Evolutionary conservation across 495 filamentous ascomycete genomes (phyloP).

Genomic region (Parathielavia appendiculata): DNA sequence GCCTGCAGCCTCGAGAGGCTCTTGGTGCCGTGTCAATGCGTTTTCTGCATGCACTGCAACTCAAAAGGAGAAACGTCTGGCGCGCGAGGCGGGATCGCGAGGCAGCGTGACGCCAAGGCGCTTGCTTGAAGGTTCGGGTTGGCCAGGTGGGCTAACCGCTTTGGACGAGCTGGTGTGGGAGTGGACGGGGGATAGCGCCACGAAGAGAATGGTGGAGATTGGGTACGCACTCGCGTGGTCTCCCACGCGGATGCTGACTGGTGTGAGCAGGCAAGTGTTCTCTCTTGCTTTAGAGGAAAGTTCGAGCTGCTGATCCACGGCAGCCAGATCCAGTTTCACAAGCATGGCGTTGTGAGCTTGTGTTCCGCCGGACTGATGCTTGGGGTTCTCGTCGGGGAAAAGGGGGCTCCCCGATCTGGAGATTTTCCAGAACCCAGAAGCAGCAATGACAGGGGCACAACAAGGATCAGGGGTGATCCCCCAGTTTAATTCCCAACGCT

Average conservation of each 20-base stretch:
- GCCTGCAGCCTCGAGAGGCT: slow-evolving; percentile 7
- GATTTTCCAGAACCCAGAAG: background rate
- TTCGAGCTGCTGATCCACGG: background rate
- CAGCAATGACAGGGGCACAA: background rate
- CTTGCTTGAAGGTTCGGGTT: slow-evolving; percentile 8
- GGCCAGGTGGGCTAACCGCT: slow-evolving; percentile 15
- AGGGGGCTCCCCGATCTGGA: background rate
- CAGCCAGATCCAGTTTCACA: background rate
- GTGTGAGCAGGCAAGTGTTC: background rate
- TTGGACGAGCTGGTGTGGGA: slow-evolving; percentile 14
- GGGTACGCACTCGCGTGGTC: background rate
- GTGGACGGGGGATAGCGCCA: slow-evolving; percentile 9
- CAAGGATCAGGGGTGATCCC: slow-evolving; percentile 2
- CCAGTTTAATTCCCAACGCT: background rate
- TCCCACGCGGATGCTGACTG: background rate
- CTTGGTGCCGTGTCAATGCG: slow-evolving; percentile 2
- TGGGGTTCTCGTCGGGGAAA: background rate
- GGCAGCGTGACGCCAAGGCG: slow-evolving; percentile 9
- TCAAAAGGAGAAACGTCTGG: slow-evolving; percentile 1
- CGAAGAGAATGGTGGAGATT: slow-evolving; percentile 11
- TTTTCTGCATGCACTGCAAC: slow-evolving; percentile 8
- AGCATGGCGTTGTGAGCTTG: background rate
- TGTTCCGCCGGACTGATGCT: background rate
- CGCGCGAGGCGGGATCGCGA: slow-evolving; percentile 9
- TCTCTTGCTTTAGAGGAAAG: slow-evolving; percentile 5